Evolutionary conservation across 208 protist species (phyloP).

Genomic region (Strigomonas culicis): DNA sequence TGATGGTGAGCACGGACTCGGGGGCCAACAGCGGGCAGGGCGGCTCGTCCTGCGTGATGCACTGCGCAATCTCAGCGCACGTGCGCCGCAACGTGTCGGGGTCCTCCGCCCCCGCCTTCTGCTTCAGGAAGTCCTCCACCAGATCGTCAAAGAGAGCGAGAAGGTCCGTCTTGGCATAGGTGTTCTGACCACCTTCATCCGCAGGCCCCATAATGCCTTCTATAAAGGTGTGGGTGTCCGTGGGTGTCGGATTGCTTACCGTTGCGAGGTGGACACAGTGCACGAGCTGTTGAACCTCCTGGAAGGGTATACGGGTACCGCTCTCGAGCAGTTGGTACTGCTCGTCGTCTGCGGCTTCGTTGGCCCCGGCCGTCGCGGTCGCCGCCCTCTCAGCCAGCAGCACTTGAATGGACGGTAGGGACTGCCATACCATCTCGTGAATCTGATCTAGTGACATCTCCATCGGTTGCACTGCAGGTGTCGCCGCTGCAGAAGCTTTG

Average conservation of each 20-base stretch:
- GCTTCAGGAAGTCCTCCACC: slow-evolving; percentile 35
- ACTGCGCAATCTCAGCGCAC: slow-evolving; percentile 52
- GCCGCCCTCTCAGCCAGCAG: neutral
- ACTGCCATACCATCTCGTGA: slow-evolving; percentile 56
- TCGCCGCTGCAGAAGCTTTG: neutral
- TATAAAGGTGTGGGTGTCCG: slow-evolving; percentile 39
- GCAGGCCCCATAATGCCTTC: slow-evolving; percentile 21
- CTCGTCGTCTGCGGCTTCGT: slow-evolving; percentile 16
- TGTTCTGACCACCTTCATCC: slow-evolving; percentile 13
- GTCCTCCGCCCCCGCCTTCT: slow-evolving; percentile 15
- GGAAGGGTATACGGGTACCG: slow-evolving; percentile 27
- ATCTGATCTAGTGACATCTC: slow-evolving; percentile 42
- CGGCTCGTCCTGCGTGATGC: slow-evolving; percentile 68
- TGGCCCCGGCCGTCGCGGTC: neutral
- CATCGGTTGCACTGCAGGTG: neutral
- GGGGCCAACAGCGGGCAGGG: slow-evolving; percentile 50
- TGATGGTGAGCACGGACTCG: slow-evolving; percentile 42
- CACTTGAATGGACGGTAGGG: slow-evolving; percentile 47
- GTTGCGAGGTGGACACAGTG: slow-evolving; percentile 59
- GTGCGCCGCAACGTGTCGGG: slow-evolving; percentile 23
- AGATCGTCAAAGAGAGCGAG: slow-evolving; percentile 38
- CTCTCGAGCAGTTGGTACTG: slow-evolving; percentile 1
- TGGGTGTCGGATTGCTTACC: slow-evolving; percentile 51
- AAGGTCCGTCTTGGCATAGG: slow-evolving; percentile 42
- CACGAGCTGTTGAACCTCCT: slow-evolving; percentile 54